Evolutionary conservation across 352 stramenopile species (phyloP), one percentile per base, ranked within the genome.

Genomic region (Phytophthora sp.): DNA sequence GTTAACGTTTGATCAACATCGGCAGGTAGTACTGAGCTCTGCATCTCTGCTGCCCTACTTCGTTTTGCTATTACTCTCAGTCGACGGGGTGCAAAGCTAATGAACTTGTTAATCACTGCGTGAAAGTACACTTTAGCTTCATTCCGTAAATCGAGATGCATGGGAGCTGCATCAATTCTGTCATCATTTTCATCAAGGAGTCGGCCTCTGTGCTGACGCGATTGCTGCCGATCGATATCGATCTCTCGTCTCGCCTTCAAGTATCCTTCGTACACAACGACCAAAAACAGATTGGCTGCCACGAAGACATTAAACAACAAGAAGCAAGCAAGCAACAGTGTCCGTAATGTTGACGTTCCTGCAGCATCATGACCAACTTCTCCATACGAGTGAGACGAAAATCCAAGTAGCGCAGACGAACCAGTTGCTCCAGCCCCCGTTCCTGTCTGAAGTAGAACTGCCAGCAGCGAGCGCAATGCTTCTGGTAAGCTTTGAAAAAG

Each of bases 241-340:
- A 69, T 44, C 37, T 81, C 70, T 31, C 69, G 61, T 13, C 68
- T 52, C 5, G 73, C 70, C 13, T 67, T 62, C 7, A 62, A 26
- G 23, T 83, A 83, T 0, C 67, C 60, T 44, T 85, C 71, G 28
- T 71, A 77, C n/a, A 85, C 37, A 12, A 85, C 55, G 21, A 74
- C 71, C 34, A 85, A 68, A 38, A 81, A 80, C 10, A 85, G 51
- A 17, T 82, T 85, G 24, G 74, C 62, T 5, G 82, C 39, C 34
- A 86, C 52, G 15, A 82, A 72, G 3, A 81, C 66, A 38, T 82
- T 72, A 18, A 83, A 51, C 27, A 84, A 30, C 13, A 82, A 48
- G 30, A 86, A 86, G n/a, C 62, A 66, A 2, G 66, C 68, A 15
- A 86, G 68, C 30, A 86, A 24, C 12, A 74, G 30, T 21, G 66